Percentiles rank a stretch among this genome's conserved stretches.
These are phyloP conservation scores for Rosa lucieae DNA, from an alignment of 306 rosid species.

Conservation along the genomic window DNA sequence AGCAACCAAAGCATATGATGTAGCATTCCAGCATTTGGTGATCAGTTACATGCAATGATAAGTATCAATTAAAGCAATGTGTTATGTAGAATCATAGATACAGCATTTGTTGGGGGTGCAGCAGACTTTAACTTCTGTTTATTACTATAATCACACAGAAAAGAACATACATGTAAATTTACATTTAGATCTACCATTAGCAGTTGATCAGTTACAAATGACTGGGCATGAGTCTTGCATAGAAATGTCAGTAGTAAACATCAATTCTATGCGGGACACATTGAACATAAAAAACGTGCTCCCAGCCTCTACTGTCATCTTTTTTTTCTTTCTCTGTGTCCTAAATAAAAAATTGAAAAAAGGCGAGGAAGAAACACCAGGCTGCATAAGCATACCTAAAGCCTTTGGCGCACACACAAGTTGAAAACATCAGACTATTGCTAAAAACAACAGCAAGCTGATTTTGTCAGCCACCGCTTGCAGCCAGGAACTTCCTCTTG, in stretches of 20 bases:
- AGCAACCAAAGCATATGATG: neutral
- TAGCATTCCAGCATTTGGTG: too few species aligned
- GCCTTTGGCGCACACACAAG: slow-evolving; percentile 11
- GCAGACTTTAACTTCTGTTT: neutral
- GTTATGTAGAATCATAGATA: neutral
- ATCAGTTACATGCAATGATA: too few species aligned
- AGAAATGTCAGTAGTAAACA: slow-evolving; percentile 29
- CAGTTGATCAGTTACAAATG: slow-evolving; percentile 27
- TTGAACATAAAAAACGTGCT: slow-evolving; percentile 35
- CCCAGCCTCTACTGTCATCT: slow-evolving; percentile 38
- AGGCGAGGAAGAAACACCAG: slow-evolving; percentile 24
- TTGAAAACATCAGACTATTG: slow-evolving; percentile 34
- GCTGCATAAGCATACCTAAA: slow-evolving; percentile 12
- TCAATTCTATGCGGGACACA: slow-evolving; percentile 54
- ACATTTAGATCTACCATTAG: slow-evolving; percentile 21
- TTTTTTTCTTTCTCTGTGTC: slow-evolving; percentile 14
- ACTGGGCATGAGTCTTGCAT: slow-evolving; percentile 27
- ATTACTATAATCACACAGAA: neutral
- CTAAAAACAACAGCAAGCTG: slow-evolving; percentile 19
- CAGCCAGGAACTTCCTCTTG: slow-evolving; percentile 71
- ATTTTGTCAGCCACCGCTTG: slow-evolving; percentile 51
- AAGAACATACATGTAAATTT: slow-evolving; percentile 7
- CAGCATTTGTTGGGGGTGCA: neutral
- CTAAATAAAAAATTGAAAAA: slow-evolving; percentile 20
- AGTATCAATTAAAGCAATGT: too few species aligned